Evolutionary conservation across 2,329 filamentous ascomycete genomes (phyloP).

Genomic region (Sclerotinia minor): DNA sequence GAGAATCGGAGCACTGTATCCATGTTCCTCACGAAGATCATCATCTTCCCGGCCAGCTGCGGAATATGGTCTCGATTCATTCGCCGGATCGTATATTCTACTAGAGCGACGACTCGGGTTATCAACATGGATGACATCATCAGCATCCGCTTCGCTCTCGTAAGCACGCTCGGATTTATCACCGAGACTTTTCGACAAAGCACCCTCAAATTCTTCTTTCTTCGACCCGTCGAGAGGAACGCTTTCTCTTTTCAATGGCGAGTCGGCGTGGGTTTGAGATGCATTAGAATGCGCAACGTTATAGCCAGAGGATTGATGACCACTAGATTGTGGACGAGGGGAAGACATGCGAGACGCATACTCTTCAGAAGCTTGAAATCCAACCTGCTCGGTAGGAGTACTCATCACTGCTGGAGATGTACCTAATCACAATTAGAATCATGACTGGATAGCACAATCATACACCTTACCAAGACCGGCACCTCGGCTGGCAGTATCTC

Average conservation of each 20-base stretch:
- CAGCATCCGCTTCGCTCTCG: constrained; percentile 53
- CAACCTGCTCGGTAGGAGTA: constrained; percentile 88
- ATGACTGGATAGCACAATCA: constrained; percentile 31
- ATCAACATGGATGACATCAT: constrained; percentile 74
- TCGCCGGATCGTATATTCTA: constrained; percentile 45
- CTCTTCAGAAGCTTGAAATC: constrained; percentile 82
- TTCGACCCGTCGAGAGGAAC: constrained; percentile 42
- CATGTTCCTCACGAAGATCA: constrained; percentile 57
- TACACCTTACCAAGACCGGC: constrained; percentile 51
- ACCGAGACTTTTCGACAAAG: constrained; percentile 44
- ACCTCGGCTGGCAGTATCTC: constrained; percentile 61
- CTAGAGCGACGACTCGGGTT: constrained; percentile 55
- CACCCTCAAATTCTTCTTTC: constrained; percentile 38
- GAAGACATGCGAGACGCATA: constrained; percentile 75
- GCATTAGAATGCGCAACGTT: constrained; percentile 46
- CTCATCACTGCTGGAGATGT: constrained; percentile 62
- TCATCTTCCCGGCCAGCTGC: constrained; percentile 48
- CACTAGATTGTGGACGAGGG: constrained; percentile 54
- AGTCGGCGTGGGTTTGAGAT: constrained; percentile 47
- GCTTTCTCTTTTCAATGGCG: constrained; percentile 48
- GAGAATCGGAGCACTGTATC: constrained; percentile 76
- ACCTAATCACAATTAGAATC: constrained; percentile 51
- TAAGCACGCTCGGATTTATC: constrained; percentile 43
- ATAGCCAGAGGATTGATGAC: constrained; percentile 34
- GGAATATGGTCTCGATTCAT: constrained; percentile 51